phyloP scores from a whole-genome alignment of 805 yeast genomes.

The Suhomyces kilbournensis region DNA sequence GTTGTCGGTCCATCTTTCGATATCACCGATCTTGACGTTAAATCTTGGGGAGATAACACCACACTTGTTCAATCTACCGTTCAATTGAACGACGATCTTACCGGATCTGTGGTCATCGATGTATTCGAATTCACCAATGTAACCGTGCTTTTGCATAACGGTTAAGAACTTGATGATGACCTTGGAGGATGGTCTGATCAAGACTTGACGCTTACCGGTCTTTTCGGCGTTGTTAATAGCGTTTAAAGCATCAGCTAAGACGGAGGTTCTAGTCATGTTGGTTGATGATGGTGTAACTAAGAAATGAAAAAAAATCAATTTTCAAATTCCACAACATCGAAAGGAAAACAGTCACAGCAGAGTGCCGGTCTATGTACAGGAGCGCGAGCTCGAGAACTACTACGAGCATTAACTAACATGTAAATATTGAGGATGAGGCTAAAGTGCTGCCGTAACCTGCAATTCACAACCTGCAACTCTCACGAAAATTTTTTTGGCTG shows the following conservation, averaged over 20 bases:
- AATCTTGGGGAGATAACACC: conserved; percentile 99
- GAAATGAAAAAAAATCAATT: conserved; percentile 3
- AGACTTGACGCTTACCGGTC: conserved; percentile 36
- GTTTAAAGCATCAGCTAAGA: conserved; percentile 36
- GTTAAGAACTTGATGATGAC: conserved; percentile 31
- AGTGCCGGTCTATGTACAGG: not conserved
- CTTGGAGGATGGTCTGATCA: conserved; percentile 37
- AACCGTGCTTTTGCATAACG: conserved; percentile 35
- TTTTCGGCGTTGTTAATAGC: conserved; percentile 37
- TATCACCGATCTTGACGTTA: conserved; percentile 92
- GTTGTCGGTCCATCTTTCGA: conserved; percentile 98
- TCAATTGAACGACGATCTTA: conserved; percentile 35
- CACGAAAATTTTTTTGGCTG: conserved; percentile 8
- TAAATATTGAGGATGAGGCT: not conserved
- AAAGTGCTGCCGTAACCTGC: not conserved
- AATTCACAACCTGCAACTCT: conserved; percentile 1
- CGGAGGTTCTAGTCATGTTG: conserved; percentile 34
- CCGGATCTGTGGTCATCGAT: conserved; percentile 37
- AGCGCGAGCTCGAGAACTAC: not conserved
- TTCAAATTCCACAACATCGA: conserved; percentile 1
- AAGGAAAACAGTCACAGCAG: conserved; percentile 6
- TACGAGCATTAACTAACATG: not conserved
- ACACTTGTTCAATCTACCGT: conserved; percentile 77
- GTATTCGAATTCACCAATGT: conserved; percentile 37
- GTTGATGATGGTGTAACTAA: conserved; percentile 6